Evolutionary conservation across 257 asterid genomes (phyloP).

Genomic region (Knoxia roxburghii): DNA sequence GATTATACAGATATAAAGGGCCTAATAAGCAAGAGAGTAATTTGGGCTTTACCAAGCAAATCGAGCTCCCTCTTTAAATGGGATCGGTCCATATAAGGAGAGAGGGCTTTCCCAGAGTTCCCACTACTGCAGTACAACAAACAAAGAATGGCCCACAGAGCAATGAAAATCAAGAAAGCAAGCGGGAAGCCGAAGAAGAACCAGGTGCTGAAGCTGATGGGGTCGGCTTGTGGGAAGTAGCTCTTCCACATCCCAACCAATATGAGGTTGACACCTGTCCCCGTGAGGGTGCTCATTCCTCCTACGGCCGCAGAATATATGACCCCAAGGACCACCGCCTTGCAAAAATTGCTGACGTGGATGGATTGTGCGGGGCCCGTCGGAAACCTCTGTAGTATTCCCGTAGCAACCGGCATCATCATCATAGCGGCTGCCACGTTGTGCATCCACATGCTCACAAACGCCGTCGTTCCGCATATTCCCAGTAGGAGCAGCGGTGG

Average conservation of each 20-base stretch:
- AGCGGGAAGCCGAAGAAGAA: constrained; percentile 68
- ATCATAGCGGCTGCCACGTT: constrained; percentile 89
- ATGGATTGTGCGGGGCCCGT: constrained; percentile 35
- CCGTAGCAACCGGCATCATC: constrained; percentile 98
- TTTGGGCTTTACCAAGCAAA: constrained; percentile 49
- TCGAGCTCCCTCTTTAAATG: constrained; percentile 78
- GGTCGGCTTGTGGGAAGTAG: constrained; percentile 63
- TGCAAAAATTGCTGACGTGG: constrained; percentile 53
- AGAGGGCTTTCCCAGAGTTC: constrained; percentile 44
- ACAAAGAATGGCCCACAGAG: constrained; percentile 72
- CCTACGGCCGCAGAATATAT: constrained; percentile 75
- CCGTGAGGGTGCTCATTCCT: constrained; percentile 89
- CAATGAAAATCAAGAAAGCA: constrained; percentile 47
- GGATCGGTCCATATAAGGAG: constrained; percentile 53
- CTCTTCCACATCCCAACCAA: constrained; percentile 97
- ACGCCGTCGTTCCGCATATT: constrained; percentile 77
- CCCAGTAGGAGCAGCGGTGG: constrained; percentile 79
- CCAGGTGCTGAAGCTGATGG: constrained; percentile 88
- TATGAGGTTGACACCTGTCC: constrained; percentile 92
- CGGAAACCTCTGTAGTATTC: constrained; percentile 61
- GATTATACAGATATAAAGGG: neutral
- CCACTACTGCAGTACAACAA: constrained; percentile 43
- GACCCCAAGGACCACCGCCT: constrained; percentile 83
- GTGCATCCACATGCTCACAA: constrained; percentile 99
- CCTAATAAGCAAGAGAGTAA: neutral